Percentiles rank a stretch among this genome's conserved stretches.
These are phyloP conservation scores for Leishmania turanica DNA, from an alignment of 208 protist species.

Conservation along the genomic window DNA sequence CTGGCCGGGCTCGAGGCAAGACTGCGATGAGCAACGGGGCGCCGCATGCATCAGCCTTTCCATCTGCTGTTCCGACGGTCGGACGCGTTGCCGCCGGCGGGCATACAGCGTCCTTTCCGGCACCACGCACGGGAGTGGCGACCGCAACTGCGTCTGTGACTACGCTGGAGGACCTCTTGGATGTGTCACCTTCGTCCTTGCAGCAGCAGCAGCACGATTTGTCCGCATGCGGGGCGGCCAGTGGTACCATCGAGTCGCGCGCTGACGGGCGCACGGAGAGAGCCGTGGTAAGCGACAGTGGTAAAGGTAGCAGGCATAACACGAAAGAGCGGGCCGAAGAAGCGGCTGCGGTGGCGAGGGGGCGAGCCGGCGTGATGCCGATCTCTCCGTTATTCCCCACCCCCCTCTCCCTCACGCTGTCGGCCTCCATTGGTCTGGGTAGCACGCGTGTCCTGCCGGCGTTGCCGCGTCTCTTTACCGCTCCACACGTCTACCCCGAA, in stretches of 20 bases:
- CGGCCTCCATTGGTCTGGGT: constrained; percentile 1
- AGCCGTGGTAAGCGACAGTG: background rate
- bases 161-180: constrained; percentile 18
- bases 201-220: constrained; percentile 4
- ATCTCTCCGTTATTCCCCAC: background rate
- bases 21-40: background rate
- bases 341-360: background rate
- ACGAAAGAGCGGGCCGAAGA: background rate
- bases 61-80: background rate
- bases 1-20: background rate
- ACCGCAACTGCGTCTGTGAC: background rate
- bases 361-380: background rate
- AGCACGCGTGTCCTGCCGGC: constrained; percentile 45
- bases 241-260: background rate
- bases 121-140: background rate
- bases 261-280: background rate
- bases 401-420: background rate
- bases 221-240: background rate
- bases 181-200: constrained; percentile 1
- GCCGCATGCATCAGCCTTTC: background rate
- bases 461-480: constrained; percentile 38
- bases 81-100: background rate
- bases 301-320: background rate
- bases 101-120: background rate
- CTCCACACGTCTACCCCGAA: constrained; percentile 25